A percentile compares a stretch with the other conserved stretches of the same genome.
These are phyloP conservation scores for Adansonia gregorii DNA, from an alignment of 441 rosid species.

Conservation along the genomic window DNA sequence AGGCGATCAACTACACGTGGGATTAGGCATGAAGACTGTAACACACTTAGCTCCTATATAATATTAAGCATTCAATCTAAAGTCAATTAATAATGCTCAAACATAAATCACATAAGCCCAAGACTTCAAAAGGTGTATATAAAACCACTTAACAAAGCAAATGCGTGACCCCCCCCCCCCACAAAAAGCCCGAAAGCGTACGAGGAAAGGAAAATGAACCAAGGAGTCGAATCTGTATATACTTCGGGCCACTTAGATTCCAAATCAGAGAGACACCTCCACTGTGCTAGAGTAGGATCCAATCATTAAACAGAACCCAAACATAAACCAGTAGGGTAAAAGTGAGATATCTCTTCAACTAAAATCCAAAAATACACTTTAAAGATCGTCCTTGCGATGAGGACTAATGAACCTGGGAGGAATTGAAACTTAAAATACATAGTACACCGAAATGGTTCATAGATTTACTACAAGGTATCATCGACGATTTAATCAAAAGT, in stretches of 20 bases:
- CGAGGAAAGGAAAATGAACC: neutral
- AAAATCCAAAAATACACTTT: slow-evolving; percentile 3
- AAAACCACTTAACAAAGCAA: too few relatives aligned
- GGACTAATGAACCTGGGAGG: neutral
- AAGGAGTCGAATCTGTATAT: neutral
- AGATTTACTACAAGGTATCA: slow-evolving; percentile 2
- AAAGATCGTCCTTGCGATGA: neutral
- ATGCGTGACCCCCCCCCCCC: neutral
- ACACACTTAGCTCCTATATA: neutral
- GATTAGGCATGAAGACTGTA: neutral
- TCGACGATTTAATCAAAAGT: neutral
- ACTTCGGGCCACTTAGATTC: neutral
- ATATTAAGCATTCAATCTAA: neutral
- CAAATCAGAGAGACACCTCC: neutral
- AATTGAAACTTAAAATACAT: neutral
- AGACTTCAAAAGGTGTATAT: too few relatives aligned
- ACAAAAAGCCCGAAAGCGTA: neutral
- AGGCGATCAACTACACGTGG: neutral
- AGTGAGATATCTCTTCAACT: neutral
- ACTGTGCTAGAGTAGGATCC: too few relatives aligned
- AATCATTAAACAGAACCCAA: neutral
- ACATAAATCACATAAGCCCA: neutral
- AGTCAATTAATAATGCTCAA: neutral
- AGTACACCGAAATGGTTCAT: neutral
- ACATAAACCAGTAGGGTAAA: too few relatives aligned